Evolutionary conservation across 306 rosid species (phyloP), one percentile per base, ranked within the genome.

Genomic region (Castanea mollissima): DNA sequence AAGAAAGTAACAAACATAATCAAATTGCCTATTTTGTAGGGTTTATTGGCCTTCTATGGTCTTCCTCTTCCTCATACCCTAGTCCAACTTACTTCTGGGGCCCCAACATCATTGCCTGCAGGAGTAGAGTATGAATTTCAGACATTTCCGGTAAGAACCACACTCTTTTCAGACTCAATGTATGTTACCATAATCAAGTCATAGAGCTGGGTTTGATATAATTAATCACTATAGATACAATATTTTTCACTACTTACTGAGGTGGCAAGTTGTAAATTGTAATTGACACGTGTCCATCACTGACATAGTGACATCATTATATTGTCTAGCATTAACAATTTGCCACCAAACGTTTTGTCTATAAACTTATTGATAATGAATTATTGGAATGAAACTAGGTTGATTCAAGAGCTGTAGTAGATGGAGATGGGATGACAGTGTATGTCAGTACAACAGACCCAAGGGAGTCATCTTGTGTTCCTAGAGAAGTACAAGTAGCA

Each of bases 361-460:
- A 38, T 7, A 7, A 38, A 38, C 44, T 38, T 38, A 38, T 38
- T 38, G 11, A 38, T 46, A 46, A 46, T 9, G 52, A 76, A 49
- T 59, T 67, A 19, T 84, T 5, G 63, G 55, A 55, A 78, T 84
- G 77, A 64, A 23, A 81, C 54, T 78, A 95, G 99, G 90, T 95
- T 64, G 94, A 91, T 84, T 83, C 86, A 55, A 95, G 78, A 78
- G 93, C 98, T n/a, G 87, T 95, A 38, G 85, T 93, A 38, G 99
- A 95, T 82, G 99, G 99, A 34, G 99, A 95, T 83, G 84, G 94
- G 4, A 23, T 95, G 80, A 91, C 98, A 4, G 97, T 90, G 13
- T 91, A 91, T 86, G 98, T 95, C 15, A 93, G 91, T 83, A 88
- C 97, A 29, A 5, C 83, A 44, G 94, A 91, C 23, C 87, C 97